These are phyloP conservation scores for Penicillium sp. DNA, from an alignment of 2,329 filamentous ascomycete genomes.

Conservation along the genomic window DNA sequence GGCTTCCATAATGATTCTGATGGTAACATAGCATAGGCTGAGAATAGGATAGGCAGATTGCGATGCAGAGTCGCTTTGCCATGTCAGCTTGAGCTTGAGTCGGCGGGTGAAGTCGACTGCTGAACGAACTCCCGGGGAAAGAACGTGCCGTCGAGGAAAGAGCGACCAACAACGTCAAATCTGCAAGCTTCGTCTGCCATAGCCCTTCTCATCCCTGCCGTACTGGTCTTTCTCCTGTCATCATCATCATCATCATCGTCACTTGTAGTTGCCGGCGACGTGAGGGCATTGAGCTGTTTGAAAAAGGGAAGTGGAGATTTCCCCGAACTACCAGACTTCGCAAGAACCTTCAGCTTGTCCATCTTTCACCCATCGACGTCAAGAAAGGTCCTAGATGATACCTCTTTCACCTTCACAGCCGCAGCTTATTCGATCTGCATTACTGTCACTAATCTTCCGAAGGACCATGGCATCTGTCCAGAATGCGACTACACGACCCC, in stretches of 20 bases:
- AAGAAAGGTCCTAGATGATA: neutral
- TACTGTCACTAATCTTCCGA: neutral
- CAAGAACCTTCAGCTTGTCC: neutral
- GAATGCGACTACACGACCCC: constrained; percentile 25
- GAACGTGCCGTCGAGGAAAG: neutral
- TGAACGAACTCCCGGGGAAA: neutral
- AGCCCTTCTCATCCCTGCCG: neutral
- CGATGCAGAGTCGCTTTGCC: neutral
- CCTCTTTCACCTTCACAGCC: neutral
- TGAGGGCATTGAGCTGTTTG: neutral
- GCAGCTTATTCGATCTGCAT: neutral
- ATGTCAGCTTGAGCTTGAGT: neutral
- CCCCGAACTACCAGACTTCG: neutral
- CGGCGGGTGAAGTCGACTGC: neutral
- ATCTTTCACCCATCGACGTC: neutral
- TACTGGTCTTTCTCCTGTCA: neutral
- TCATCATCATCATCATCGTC: neutral
- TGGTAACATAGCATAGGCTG: neutral
- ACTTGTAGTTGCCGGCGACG: neutral
- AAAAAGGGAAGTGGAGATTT: constrained; percentile 7
- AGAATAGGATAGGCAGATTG: neutral
- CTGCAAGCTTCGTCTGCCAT: neutral
- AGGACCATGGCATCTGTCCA: constrained; percentile 23
- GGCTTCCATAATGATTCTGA: constrained; percentile 5
- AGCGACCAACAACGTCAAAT: neutral